Base-by-base conservation (phyloP, 202 grass and related monocot species). In the Saccharum hybrid region DNA sequence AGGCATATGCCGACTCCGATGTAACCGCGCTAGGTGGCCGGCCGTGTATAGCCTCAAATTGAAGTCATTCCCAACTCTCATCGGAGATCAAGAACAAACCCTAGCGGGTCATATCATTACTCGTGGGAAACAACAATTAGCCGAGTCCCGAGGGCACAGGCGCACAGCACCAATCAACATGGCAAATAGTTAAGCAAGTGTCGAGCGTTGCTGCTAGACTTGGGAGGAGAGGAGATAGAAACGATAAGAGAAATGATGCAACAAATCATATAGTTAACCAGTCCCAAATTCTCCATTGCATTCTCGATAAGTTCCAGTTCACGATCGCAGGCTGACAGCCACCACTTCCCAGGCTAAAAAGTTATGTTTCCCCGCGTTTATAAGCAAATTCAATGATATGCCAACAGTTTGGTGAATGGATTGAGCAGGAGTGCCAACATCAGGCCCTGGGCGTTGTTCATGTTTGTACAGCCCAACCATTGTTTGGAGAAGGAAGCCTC, bases 401-500 rank as follows among this genome's bases (percentile, higher is more conserved):
- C 61, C 65, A 71, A 77, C 64, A 45, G 76, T 66, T 64, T 49
- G 21, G 73, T 63, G 66, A 87, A 80, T 67, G 38, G 41, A 40
- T 73, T 66, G 81, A 28, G 10, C 64, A 87, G 51, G 56, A 72
- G 71, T 60, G 85, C 65, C 81, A 64, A 33, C 36, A 79, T 66
- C 63, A 3, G 81, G 41, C 10, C 34, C 43, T 80, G 39, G 87
- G 79, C 66, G 76, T 43, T 45, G 18, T 15, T 84, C 54, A 16
- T 43, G 76, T 72, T 87, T 84, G 76, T 77, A 87, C 85, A 72
- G 60, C 85, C 71, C 81, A 90, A 90, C 87, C 85, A 87, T 67
- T 77, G 79, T 67, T 76, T 46, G 46, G 28, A 22, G 86, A 60
- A 72, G 46, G 34, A 26, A 10, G 11, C 46, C 36, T 84, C 71